Conservation (phyloP, 495 filamentous ascomycete species). For the Penicillium robsamsonii region DNA sequence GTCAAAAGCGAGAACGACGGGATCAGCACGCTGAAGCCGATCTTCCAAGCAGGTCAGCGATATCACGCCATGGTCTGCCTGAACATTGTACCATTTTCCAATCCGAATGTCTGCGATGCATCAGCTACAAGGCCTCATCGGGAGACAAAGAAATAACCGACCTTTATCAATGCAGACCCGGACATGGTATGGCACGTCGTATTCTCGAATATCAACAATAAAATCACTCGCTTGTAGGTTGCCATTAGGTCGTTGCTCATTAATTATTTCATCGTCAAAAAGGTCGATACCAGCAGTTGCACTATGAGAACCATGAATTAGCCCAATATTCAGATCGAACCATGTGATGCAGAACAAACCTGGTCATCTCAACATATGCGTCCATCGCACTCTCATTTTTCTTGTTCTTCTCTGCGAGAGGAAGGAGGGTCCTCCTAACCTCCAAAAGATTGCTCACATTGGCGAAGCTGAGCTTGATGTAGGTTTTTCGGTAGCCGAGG, state of each 20-base stretch:
- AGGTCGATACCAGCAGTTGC: constrained; percentile 88
- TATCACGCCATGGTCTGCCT: constrained; percentile 86
- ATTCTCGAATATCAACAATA: constrained; percentile 98
- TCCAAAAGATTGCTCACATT: constrained; percentile 84
- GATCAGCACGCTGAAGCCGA: constrained; percentile 82
- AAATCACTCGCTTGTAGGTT: constrained; percentile 91
- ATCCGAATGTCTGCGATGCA: constrained; percentile 74
- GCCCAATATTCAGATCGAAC: not conserved
- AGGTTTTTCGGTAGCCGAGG: constrained; percentile 82
- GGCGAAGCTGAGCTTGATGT: constrained; percentile 79
- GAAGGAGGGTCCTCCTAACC: constrained; percentile 77
- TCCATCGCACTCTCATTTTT: constrained; percentile 94
- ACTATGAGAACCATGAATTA: constrained; percentile 39
- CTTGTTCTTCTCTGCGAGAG: constrained; percentile 94
- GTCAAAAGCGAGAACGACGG: constrained; percentile 95
- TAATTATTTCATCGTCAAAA: constrained; percentile 86
- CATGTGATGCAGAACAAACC: constrained; percentile 50
- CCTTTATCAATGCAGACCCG: constrained; percentile 95
- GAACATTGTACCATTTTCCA: constrained; percentile 95
- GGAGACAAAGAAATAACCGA: constrained; percentile 33
- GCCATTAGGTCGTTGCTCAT: constrained; percentile 79
- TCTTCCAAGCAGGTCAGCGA: constrained; percentile 83
- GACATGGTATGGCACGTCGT: constrained; percentile 98
- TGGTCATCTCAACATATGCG: constrained; percentile 93
- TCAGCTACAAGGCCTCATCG: constrained; percentile 14